Percentiles rank a stretch among this genome's conserved stretches.
phyloP scores from a whole-genome alignment of 2,329 filamentous ascomycete genomes.

The Ilyonectria destructans region DNA sequence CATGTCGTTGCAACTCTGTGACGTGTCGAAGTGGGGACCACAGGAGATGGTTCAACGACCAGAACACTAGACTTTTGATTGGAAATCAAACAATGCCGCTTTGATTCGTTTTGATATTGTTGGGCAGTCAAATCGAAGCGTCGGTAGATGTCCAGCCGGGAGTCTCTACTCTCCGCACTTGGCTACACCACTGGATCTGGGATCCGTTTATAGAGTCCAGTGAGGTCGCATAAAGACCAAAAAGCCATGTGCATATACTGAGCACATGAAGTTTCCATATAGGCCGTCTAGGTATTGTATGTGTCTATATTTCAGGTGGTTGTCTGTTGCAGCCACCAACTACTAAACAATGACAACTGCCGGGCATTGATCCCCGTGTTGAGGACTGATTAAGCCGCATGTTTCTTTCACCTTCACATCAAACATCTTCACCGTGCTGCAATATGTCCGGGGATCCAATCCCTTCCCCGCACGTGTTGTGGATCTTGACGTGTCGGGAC shows the following conservation, averaged over 20 bases:
- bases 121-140: neutral
- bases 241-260: neutral
- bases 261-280: neutral
- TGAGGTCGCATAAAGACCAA: too few species aligned
- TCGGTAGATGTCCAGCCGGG: neutral
- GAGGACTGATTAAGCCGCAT: neutral
- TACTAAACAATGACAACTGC: neutral
- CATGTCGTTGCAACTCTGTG: slow-evolving; percentile 16
- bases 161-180: too few species aligned
- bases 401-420: neutral
- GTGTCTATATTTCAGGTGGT: too few species aligned
- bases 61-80: neutral
- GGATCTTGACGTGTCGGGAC: slow-evolving; percentile 16
- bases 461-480: slow-evolving; percentile 21
- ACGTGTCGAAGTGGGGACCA: slow-evolving; percentile 31
- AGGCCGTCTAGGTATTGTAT: too few species aligned
- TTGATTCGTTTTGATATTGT: neutral
- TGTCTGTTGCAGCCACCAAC: neutral
- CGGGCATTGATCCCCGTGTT: neutral
- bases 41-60: neutral
- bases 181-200: too few species aligned
- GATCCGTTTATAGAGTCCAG: too few species aligned
- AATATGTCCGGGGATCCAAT: slow-evolving; percentile 4
- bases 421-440: neutral
- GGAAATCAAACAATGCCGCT: neutral